Base-by-base conservation (phyloP, 176 grass and related monocot species). In the barley (Hordeum vulgare) region DNA sequence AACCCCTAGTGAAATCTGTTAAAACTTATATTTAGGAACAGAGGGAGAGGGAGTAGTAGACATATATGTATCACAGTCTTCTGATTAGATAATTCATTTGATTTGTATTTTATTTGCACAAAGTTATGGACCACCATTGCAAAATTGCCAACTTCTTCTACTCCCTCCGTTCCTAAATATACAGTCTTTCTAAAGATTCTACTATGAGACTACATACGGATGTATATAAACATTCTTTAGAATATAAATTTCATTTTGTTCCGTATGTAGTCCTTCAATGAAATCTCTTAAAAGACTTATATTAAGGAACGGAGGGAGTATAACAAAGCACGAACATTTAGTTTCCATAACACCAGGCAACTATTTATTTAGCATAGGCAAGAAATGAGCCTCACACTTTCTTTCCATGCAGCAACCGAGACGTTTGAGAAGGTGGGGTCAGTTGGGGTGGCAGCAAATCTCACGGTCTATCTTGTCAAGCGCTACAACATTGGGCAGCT, bases 351-450 rank as follows among this genome's bases (percentile, higher is more conserved):
- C 18, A 56, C 53, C 18, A 2, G 2, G 3, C 53, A 56, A 21
- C 0, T 54, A 54, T 54, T 54, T 40, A 10, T 40, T 54, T 8
- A 20, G 6, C 54, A n/a, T n/a, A 25, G 8, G 18, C 1, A 36
- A 67, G 18, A n/a, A 37, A 36, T 71, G 10, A 33, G 29, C 1
- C 7, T 63, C 0, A 40, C 35, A 67, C 35, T 67, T 67, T 36
- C 7, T 17, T 44, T 35, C 26, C 70, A 76, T 36, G 78, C 64
- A 89, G 83, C 71, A 58, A 86, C 75, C 5, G 83, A 86, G 76
- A 84, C 84, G 7, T 90, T 88, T 37, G 86, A 84, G 34, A 91
- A 85, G 89, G 81, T 67, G 4, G 86, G 80, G 39, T 76, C 86
- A 7, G 69, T 47, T 31, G 89, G 89, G 34, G 24, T 91, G 59